Conservation (phyloP, 1,139 yeast species). For the Taphrina pruni region DNA sequence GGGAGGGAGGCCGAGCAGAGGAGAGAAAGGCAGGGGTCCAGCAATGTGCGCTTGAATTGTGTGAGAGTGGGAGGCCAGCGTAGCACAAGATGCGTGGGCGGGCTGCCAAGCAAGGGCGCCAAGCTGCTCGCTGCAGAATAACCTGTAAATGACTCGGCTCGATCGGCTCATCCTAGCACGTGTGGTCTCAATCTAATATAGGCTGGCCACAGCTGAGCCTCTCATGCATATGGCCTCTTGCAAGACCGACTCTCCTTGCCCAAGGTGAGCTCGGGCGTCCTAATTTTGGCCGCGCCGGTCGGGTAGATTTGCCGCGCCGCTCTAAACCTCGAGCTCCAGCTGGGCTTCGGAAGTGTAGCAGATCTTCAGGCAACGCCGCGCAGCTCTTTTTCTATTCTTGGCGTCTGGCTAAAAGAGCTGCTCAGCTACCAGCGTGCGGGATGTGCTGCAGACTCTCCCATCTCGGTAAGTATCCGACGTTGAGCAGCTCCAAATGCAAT, state of each 20-base stretch:
- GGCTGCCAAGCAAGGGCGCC: constrained; percentile 1
- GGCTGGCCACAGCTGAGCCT: not conserved
- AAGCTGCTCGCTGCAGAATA: not conserved
- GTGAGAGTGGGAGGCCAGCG: too few relatives aligned
- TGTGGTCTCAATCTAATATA: not conserved
- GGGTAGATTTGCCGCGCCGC: constrained; percentile 2
- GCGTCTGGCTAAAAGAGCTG: not conserved
- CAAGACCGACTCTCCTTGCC: too few relatives aligned
- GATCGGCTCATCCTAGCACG: not conserved
- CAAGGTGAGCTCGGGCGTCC: not conserved
- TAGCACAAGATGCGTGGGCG: not conserved
- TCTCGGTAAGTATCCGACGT: too few relatives aligned
- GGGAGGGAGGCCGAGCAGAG: constrained; percentile 3
- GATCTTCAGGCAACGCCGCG: not conserved
- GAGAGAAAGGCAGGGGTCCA: constrained; percentile 2
- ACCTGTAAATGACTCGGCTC: not conserved
- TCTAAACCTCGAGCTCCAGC: not conserved
- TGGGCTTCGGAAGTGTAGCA: too few relatives aligned
- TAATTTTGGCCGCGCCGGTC: not conserved
- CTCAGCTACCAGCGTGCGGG: too few relatives aligned
- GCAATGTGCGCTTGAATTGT: not conserved
- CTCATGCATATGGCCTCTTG: too few relatives aligned
- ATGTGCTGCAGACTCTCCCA: too few relatives aligned
- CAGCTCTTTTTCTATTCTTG: not conserved
- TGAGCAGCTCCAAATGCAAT: too few relatives aligned